Conservation (phyloP, 2,329 filamentous ascomycete species). For the Raffaelea arxii region DNA sequence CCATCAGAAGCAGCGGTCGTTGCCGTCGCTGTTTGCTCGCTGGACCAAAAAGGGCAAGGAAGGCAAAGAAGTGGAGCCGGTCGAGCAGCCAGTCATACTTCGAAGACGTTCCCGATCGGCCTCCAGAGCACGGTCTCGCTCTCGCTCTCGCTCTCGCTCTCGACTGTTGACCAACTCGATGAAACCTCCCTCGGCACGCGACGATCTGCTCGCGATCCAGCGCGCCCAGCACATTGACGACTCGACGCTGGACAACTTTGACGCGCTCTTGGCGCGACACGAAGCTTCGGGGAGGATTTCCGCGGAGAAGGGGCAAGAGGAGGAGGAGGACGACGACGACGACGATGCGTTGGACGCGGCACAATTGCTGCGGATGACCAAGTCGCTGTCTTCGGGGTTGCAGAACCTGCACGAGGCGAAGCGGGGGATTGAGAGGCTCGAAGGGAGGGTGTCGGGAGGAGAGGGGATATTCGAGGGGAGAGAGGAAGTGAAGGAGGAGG, state of each 20-base stretch:
- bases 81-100: background rate
- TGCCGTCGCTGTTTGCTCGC: background rate
- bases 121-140: slow-evolving; percentile 19
- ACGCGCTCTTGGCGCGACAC: slow-evolving; percentile 35
- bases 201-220: slow-evolving; percentile 45
- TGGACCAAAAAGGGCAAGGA: background rate
- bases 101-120: slow-evolving; percentile 8
- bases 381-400: slow-evolving; percentile 40
- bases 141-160: slow-evolving; percentile 32
- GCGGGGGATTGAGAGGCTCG: slow-evolving; percentile 48
- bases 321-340: slow-evolving; percentile 13
- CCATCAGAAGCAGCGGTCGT: background rate
- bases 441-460: slow-evolving; percentile 37
- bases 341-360: slow-evolving; percentile 18
- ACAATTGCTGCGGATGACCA: slow-evolving; percentile 38
- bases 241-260: slow-evolving; percentile 49
- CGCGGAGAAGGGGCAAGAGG: background rate
- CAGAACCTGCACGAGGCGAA: slow-evolving; percentile 44
- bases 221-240: slow-evolving; percentile 46
- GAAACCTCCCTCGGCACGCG: slow-evolving; percentile 42
- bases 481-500: slow-evolving; percentile 14
- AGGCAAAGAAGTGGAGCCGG: background rate
- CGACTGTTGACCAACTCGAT: slow-evolving; percentile 44
- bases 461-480: slow-evolving; percentile 7
- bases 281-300: slow-evolving; percentile 7